Base-by-base conservation (phyloP, 345 rosid genomes). In the Ailanthus altissimus region DNA sequence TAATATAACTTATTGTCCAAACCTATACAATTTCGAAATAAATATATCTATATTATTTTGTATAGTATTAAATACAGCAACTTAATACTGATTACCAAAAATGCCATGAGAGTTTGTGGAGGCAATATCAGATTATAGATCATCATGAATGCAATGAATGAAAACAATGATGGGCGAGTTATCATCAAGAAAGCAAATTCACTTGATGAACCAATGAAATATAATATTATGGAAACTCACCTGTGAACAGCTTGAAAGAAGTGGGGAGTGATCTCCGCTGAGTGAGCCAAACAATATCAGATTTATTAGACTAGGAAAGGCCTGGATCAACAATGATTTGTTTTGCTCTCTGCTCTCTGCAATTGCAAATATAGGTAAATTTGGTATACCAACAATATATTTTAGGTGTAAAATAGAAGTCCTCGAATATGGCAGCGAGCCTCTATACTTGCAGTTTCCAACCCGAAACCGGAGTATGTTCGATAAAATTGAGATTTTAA, bases 251-350 rank as follows among this genome's bases (percentile, higher is more conserved):
- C 89, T 91, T 92, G 83, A 93, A 96, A 73, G 97, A 83, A 2
- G 98, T 83, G 63, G 99, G 98, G 81, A 96, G 75, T 45, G 99
- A 90, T 67, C 99, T 83, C 13, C 93, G 97, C 75, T 96, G 99
- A 58, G 91, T 89, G 70, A 97, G 93, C 90, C 87, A 86, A 80
- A 94, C 92, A 81, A 96, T 78, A 42, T 93, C 93, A 11, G 94
- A 89, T 86, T 96, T 96, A 84, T 90, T 93, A 2, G 97, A 96
- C 60, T 92, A 80, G 91, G 93, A 93, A 42, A 96, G 83, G 21
- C 98, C 99, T 6, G 99, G 99, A 82, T 96, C 99, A 83, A 96
- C 82, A 65, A 96, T 90, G 81, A 96, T 93, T 18, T 97, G 88
- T 79, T 89, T 96, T 26, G 89, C 94, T 73, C 99, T 92, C 65